Percentiles rank a stretch among this genome's conserved stretches.
These are phyloP conservation scores for Neoboletus subvelutipes DNA, from an alignment of 768 basidiomycete species.

Conservation along the genomic window DNA sequence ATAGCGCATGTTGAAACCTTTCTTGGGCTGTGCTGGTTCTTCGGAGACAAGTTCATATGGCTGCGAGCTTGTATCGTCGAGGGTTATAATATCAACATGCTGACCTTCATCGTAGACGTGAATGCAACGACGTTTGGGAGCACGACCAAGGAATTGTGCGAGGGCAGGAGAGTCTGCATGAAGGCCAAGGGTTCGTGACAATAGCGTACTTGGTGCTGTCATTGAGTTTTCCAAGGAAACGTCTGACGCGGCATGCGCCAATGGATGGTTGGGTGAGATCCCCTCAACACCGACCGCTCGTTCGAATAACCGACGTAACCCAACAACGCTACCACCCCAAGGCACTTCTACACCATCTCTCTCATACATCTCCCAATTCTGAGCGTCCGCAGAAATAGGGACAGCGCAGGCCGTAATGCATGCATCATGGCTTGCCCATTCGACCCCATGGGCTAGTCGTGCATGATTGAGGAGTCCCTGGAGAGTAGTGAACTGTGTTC, in stretches of 20 bases:
- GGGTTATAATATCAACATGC: slow-evolving; percentile 34
- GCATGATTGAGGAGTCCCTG: slow-evolving; percentile 55
- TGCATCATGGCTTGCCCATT: slow-evolving; percentile 52
- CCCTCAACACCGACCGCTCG: slow-evolving; percentile 45
- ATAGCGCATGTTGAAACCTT: slow-evolving; percentile 39
- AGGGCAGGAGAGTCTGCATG: slow-evolving; percentile 52
- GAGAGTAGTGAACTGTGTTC: slow-evolving; percentile 49
- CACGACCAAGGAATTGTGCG: slow-evolving; percentile 49
- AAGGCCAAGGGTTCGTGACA: slow-evolving; percentile 48
- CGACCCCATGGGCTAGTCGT: slow-evolving; percentile 46
- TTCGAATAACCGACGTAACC: slow-evolving; percentile 48
- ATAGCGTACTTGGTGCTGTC: slow-evolving; percentile 35
- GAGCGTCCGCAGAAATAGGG: slow-evolving; percentile 33
- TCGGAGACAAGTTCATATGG: background rate
- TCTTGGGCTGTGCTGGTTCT: slow-evolving; percentile 2
- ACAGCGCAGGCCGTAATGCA: slow-evolving; percentile 48
- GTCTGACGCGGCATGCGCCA: slow-evolving; percentile 1
- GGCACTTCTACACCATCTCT: slow-evolving; percentile 38
- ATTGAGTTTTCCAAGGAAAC: slow-evolving; percentile 4
- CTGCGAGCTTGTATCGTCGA: slow-evolving; percentile 5
- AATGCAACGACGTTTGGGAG: slow-evolving; percentile 42
- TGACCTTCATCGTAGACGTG: slow-evolving; percentile 36
- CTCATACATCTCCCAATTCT: slow-evolving; percentile 37
- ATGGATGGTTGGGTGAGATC: slow-evolving; percentile 12
- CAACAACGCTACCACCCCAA: slow-evolving; percentile 40